These are phyloP conservation scores for Ilex paraguariensis DNA, from an alignment of 305 asterid species.

Conservation along the genomic window DNA sequence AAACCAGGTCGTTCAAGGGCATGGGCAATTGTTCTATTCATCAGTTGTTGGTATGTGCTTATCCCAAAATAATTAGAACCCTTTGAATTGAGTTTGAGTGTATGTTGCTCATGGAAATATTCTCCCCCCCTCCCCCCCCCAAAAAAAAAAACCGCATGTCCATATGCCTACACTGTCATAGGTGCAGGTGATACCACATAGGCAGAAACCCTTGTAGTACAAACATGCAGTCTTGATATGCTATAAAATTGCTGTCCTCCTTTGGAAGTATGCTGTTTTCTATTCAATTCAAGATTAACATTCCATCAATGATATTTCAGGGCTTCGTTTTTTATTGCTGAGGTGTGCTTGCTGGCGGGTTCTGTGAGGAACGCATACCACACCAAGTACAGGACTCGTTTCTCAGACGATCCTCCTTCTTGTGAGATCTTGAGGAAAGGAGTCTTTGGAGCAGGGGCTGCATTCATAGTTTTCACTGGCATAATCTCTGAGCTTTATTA, in stretches of 20 bases:
- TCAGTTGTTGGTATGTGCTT: slow-evolving; percentile 62
- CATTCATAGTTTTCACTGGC: slow-evolving; percentile 67
- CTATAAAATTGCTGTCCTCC: too few relatives aligned
- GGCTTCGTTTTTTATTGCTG: slow-evolving; percentile 66
- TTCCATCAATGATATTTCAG: slow-evolving; percentile 26
- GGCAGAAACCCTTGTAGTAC: too few relatives aligned
- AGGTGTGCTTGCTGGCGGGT: slow-evolving; percentile 73
- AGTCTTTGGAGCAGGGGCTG: slow-evolving; percentile 85
- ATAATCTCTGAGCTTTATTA: slow-evolving; percentile 63
- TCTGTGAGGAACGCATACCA: slow-evolving; percentile 76
- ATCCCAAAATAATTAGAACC: too few relatives aligned
- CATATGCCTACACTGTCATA: too few relatives aligned
- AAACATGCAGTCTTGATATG: too few relatives aligned
- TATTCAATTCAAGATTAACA: too few relatives aligned
- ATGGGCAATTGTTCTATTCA: slow-evolving; percentile 64
- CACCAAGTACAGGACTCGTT: slow-evolving; percentile 53
- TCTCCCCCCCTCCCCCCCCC: too few relatives aligned
- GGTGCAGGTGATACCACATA: too few relatives aligned
- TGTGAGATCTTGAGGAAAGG: slow-evolving; percentile 84
- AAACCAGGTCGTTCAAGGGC: slow-evolving; percentile 67
- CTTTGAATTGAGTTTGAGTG: too few relatives aligned
- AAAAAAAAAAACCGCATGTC: too few relatives aligned
- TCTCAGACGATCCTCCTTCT: slow-evolving; percentile 46
- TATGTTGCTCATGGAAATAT: too few relatives aligned
- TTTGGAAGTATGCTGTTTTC: too few relatives aligned